Evolutionary conservation across 495 filamentous ascomycete genomes (phyloP), one percentile per base, ranked within the genome.

Genomic region (Aspergillus carlsbadensis): DNA sequence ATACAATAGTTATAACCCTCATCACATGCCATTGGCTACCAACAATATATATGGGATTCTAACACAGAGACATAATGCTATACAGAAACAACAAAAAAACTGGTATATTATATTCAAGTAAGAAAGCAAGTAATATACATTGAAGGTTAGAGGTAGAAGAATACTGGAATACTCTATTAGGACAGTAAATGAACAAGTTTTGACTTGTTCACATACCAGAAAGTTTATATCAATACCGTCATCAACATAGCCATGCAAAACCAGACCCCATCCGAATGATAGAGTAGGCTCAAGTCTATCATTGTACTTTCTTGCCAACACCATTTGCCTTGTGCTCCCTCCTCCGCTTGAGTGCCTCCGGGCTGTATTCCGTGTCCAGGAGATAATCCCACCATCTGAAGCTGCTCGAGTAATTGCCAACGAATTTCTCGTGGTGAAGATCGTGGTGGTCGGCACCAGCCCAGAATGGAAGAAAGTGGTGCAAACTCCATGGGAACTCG

Each of bases 321-420:
- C 87, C 78, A 14, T 77, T 84, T 29, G 85, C 49, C 80, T 90
- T 94, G 64, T 81, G 83, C 73, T 95, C 92, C 36, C 92, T 83
- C 65, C 93, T 85, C 60, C 81, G 83, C 82, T 91, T 92, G 41
- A 87, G 79, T 8, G 94, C 90, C 70, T 94, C 94, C 5, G 89
- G 86, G 35, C 88, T 90, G 60, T 90, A 89, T 78, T 98, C 92
- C 48, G 94, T 98, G 72, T 97, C 92, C 52, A 97, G 81, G 58
- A 88, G 60, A 69, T 88, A 94, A 73, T 98, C 94, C 94, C 95
- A 98, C 95, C 95, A 98, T 66, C 95, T 84, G 84, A 98, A 98
- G 77, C 90, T 95, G 69, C 91, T 96, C 21, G 93, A 81, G 70
- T 96, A 98, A 77, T 98, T 98, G 51, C 94, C 94, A 63, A 98